Evolutionary conservation across 768 basidiomycete genomes (phyloP).

Genomic region (Cystobasidium ongulense): DNA sequence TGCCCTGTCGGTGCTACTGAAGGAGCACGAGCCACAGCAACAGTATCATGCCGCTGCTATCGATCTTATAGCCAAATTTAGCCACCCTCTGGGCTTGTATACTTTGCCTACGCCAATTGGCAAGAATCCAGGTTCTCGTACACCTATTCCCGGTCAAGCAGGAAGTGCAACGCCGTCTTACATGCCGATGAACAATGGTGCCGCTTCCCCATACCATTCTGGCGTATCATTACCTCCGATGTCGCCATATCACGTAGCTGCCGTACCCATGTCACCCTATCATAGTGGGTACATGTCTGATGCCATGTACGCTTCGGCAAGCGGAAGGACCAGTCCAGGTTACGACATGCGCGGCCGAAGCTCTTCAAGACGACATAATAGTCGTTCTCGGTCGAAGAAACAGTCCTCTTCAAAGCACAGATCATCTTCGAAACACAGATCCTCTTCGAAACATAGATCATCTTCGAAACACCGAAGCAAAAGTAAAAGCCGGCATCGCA

Average conservation of each 20-base stretch:
- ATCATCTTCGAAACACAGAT: not conserved
- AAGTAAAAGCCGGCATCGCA: not conserved
- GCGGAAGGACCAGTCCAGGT: not conserved
- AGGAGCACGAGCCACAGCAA: not conserved
- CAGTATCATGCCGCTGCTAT: slow-evolving; percentile 1
- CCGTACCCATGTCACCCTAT: not conserved
- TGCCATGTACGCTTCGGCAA: not conserved
- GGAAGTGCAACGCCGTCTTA: not conserved
- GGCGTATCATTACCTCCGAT: not conserved
- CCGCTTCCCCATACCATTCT: not conserved
- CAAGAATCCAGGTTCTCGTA: not conserved
- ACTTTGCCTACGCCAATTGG: not conserved
- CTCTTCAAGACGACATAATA: not conserved
- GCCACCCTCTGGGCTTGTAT: not conserved
- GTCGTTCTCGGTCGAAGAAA: not conserved
- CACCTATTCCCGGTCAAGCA: not conserved
- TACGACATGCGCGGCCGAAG: not conserved
- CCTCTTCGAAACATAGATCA: not conserved
- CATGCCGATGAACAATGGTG: not conserved
- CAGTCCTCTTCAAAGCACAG: not conserved
- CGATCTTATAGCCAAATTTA: not conserved
- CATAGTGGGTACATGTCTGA: not conserved
- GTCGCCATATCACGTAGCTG: not conserved
- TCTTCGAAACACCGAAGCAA: not conserved
- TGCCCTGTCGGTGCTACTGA: slow-evolving; percentile 2